Evolutionary conservation across 768 basidiomycete species (phyloP).

Genomic region (Russula vinacea): DNA sequence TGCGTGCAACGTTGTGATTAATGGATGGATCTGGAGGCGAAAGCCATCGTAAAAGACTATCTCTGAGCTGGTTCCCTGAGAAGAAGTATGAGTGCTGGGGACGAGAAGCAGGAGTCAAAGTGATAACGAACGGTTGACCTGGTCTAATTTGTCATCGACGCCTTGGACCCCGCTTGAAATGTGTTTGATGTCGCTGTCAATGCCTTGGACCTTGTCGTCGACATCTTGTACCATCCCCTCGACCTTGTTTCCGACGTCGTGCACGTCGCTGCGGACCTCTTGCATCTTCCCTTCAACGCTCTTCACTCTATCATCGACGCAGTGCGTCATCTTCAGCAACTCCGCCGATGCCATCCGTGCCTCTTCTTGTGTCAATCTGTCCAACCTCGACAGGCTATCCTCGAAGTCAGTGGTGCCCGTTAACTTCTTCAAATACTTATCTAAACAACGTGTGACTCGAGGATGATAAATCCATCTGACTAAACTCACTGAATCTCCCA

Average conservation of each 20-base stretch:
- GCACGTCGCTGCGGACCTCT: too few species aligned
- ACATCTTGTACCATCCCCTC: not conserved
- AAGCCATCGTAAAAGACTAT: not conserved
- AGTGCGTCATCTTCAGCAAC: not conserved
- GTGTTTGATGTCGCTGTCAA: not conserved
- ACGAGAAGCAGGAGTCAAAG: not conserved
- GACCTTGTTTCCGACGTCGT: not conserved
- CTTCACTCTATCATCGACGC: not conserved
- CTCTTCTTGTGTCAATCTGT: conserved; percentile 6
- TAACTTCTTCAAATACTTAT: not conserved
- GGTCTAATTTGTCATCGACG: not conserved
- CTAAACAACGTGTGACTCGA: not conserved
- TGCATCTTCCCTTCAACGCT: not conserved
- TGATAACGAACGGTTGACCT: not conserved
- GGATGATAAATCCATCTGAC: not conserved
- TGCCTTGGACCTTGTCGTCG: not conserved
- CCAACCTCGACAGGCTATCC: not conserved
- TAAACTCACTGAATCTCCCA: conserved; percentile 4
- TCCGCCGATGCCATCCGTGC: not conserved
- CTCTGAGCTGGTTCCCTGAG: not conserved
- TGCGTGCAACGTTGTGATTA: not conserved
- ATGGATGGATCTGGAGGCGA: not conserved
- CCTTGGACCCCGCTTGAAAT: too few species aligned
- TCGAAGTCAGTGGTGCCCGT: not conserved
- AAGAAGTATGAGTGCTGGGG: not conserved